A percentile compares a stretch with the other conserved stretches of the same genome.
Evolutionary conservation across 2,329 filamentous ascomycete species (phyloP).

Genomic region (Exophiala sp.): DNA sequence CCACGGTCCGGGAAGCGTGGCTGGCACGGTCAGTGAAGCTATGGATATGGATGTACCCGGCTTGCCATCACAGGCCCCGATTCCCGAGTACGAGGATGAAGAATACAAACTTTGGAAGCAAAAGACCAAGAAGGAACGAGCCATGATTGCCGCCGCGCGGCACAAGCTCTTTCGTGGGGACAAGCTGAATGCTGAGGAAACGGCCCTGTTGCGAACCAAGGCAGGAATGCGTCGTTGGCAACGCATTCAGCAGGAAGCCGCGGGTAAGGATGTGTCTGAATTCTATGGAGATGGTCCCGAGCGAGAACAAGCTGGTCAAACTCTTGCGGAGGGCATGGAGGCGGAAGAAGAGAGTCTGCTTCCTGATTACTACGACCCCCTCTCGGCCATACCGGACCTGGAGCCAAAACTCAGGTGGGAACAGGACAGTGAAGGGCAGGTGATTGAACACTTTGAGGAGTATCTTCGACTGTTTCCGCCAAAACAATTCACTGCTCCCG

Average conservation of each 20-base stretch:
- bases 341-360: conserved; percentile 76
- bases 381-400: conserved; percentile 81
- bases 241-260: conserved; percentile 66
- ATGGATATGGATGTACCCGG: conserved; percentile 86
- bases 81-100: conserved; percentile 75
- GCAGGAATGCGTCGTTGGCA: conserved; percentile 85
- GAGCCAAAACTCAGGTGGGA: conserved; percentile 74
- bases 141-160: conserved; percentile 75
- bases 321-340: conserved; percentile 90
- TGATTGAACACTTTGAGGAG: conserved; percentile 81
- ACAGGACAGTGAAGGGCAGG: conserved; percentile 80
- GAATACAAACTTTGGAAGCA: conserved; percentile 99
- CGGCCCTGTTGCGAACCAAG: conserved; percentile 76
- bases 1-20: conserved; percentile 58
- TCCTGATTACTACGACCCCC: conserved; percentile 89
- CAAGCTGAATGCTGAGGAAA: conserved; percentile 78
- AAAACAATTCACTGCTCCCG: conserved; percentile 68
- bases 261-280: conserved; percentile 42
- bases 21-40: conserved; percentile 59
- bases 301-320: conserved; percentile 50
- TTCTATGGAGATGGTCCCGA: conserved; percentile 38
- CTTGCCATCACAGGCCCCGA: conserved; percentile 53
- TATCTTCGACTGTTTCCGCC: conserved; percentile 70
- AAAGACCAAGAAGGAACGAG: conserved; percentile 93
- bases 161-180: conserved; percentile 79